phyloP scores from a whole-genome alignment of 225 moss, liverwort and hornwort genomes.

The Pseudoscleropodium purum region DNA sequence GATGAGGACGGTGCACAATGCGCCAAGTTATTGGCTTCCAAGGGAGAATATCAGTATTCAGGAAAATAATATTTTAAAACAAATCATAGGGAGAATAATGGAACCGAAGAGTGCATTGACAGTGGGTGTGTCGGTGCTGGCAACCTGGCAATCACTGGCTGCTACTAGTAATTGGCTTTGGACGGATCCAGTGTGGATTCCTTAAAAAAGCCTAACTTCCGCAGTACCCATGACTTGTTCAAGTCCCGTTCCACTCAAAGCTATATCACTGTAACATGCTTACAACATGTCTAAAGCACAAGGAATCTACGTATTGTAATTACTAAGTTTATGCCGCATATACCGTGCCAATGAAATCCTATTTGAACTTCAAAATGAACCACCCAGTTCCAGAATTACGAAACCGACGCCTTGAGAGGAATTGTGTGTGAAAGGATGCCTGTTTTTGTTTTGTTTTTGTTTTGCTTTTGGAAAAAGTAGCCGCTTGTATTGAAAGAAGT shows the following conservation, averaged over 20 bases:
- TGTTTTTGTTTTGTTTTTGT: background rate
- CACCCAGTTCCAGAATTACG: background rate
- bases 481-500: background rate
- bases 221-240: background rate
- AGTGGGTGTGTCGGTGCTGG: constrained; percentile 3
- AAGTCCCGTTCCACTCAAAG: background rate
- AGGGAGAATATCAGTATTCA: background rate
- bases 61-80: background rate
- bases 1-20: background rate
- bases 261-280: background rate
- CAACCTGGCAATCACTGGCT: background rate
- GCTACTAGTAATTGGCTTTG: too few species aligned
- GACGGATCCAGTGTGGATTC: background rate
- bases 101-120: background rate
- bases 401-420: background rate
- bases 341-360: background rate
- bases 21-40: background rate
- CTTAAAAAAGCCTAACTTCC: background rate
- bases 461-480: background rate
- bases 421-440: background rate
- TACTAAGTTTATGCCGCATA: background rate
- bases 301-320: background rate
- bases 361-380: background rate
- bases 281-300: background rate
- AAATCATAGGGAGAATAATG: background rate